Conservation (phyloP, 73 alveolate species). For the Diophrys sp. region DNA sequence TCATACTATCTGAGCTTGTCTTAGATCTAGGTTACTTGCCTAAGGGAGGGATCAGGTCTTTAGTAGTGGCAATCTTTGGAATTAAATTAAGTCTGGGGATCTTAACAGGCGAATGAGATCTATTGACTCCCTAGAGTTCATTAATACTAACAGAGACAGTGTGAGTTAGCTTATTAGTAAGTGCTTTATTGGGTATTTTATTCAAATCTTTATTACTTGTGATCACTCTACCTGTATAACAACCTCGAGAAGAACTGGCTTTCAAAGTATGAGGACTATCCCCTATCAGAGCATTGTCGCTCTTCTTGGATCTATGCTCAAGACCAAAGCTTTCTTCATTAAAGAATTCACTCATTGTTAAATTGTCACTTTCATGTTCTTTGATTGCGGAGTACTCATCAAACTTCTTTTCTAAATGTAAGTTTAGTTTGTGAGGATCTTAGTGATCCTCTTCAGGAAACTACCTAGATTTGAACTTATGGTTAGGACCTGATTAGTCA, state of each 20-base stretch:
- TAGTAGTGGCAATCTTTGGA: background rate
- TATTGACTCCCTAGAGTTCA: background rate
- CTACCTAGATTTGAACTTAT: too few species aligned
- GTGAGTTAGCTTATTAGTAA: background rate
- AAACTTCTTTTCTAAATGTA: background rate
- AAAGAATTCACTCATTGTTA: background rate
- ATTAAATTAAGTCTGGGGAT: background rate
- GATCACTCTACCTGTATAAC: too few species aligned
- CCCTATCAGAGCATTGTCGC: too few species aligned
- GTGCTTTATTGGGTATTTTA: too few species aligned
- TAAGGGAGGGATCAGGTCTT: background rate
- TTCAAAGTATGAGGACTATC: too few species aligned
- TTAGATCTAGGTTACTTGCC: too few species aligned
- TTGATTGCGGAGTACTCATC: background rate
- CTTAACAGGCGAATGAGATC: background rate
- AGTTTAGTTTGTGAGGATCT: too few species aligned
- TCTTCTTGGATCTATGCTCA: background rate
- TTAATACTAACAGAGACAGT: background rate
- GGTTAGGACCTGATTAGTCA: too few species aligned
- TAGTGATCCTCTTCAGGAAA: too few species aligned
- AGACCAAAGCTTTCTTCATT: constrained; percentile 1
- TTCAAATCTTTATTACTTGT: background rate
- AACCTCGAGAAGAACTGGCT: too few species aligned
- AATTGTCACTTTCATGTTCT: background rate
- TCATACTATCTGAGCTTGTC: too few species aligned